Percentiles rank a stretch among this genome's conserved stretches.
Evolutionary conservation across 2,329 filamentous ascomycete genomes (phyloP).

Genomic region (Paraconiothyrium sp.): DNA sequence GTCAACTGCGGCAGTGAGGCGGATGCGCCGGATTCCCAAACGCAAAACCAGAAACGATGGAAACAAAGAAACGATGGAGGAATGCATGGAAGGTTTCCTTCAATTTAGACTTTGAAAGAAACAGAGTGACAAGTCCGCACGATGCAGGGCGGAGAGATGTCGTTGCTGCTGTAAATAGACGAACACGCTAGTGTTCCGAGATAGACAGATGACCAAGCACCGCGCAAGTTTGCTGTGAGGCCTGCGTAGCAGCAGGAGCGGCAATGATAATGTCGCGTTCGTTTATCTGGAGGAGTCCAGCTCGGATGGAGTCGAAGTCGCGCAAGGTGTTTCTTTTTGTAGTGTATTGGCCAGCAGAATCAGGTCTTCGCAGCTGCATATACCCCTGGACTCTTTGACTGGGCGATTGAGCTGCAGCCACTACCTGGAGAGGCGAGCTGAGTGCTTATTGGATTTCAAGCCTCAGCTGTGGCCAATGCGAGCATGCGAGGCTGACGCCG

Average conservation of each 20-base stretch:
- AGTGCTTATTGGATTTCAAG: slow-evolving; percentile 3
- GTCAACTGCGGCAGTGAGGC: slow-evolving; percentile 30
- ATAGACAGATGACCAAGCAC: slow-evolving; percentile 38
- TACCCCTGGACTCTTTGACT: slow-evolving; percentile 31
- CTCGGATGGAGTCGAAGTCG: neutral
- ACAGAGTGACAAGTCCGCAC: slow-evolving; percentile 19
- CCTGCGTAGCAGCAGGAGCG: slow-evolving; percentile 2
- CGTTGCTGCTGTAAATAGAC: slow-evolving; percentile 21
- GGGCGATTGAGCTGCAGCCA: slow-evolving; percentile 14
- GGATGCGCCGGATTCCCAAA: slow-evolving; percentile 38
- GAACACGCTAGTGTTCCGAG: slow-evolving; percentile 25
- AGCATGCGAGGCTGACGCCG: slow-evolving; percentile 6
- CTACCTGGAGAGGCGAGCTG: slow-evolving; percentile 12
- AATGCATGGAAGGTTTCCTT: slow-evolving; percentile 23
- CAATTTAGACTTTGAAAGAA: slow-evolving; percentile 18
- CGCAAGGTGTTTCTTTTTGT: slow-evolving; percentile 43
- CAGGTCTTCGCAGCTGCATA: slow-evolving; percentile 17
- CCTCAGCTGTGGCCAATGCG: slow-evolving; percentile 6
- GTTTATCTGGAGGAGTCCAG: slow-evolving; percentile 10
- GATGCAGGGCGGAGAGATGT: slow-evolving; percentile 10
- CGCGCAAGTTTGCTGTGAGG: neutral
- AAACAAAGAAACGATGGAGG: slow-evolving; percentile 19
- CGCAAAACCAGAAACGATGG: slow-evolving; percentile 40
- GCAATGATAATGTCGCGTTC: slow-evolving; percentile 15
- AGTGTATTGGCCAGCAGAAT: slow-evolving; percentile 20